Percentiles rank a stretch among this genome's conserved stretches.
Evolutionary conservation across 345 rosid genomes (phyloP).

Genomic region (Turritis glabra): DNA sequence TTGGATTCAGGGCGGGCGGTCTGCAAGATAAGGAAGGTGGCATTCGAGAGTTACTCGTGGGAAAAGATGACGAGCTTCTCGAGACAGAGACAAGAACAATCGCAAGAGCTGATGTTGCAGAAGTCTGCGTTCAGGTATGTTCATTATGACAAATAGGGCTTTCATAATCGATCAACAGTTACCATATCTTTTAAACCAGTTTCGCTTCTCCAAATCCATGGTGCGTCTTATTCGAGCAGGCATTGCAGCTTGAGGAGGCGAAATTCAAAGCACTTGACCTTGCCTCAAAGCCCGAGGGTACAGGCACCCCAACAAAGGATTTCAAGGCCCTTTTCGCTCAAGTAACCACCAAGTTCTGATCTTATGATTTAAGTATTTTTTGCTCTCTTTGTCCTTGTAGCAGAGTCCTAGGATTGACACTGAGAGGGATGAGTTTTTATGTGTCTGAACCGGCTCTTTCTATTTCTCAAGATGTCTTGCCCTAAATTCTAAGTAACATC

Average conservation of each 20-base stretch:
- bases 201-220: neutral
- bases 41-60: slow-evolving; percentile 71
- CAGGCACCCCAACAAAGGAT: slow-evolving; percentile 83
- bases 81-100: slow-evolving; percentile 78
- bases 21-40: slow-evolving; percentile 94
- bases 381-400: slow-evolving; percentile 1
- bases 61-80: slow-evolving; percentile 95
- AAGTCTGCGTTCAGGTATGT: slow-evolving; percentile 79
- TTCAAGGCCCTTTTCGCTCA: slow-evolving; percentile 80
- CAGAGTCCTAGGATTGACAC: slow-evolving; percentile 24
- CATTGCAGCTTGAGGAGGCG: slow-evolving; percentile 69
- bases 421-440: slow-evolving; percentile 17
- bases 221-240: slow-evolving; percentile 46
- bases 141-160: neutral
- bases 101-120: slow-evolving; percentile 83
- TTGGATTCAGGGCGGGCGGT: slow-evolving; percentile 79
- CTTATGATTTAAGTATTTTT: neutral
- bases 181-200: neutral
- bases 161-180: neutral
- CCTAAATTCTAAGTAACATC: slow-evolving; percentile 10
- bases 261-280: slow-evolving; percentile 87
- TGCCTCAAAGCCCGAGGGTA: slow-evolving; percentile 86
- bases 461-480: slow-evolving; percentile 25
- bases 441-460: slow-evolving; percentile 25
- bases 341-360: slow-evolving; percentile 64